Conservation (phyloP, 2,329 filamentous ascomycete species). For the Colletotrichum truncatum region DNA sequence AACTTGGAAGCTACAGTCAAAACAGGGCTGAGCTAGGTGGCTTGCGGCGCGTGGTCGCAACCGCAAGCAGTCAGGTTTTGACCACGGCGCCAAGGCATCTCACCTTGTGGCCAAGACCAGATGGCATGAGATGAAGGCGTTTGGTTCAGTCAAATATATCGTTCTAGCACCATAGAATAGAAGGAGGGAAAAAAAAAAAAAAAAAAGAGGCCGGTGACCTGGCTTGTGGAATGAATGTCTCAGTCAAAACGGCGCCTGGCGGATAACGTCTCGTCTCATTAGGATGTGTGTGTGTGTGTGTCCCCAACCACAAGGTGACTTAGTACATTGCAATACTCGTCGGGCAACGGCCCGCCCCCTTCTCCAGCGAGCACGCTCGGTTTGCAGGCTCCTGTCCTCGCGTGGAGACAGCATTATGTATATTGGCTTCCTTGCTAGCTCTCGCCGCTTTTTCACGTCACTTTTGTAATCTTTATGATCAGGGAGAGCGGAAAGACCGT, state of each 20-base stretch:
- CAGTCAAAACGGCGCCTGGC: conserved; percentile 22
- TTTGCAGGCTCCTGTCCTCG: background rate
- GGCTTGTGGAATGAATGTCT: conserved; percentile 23
- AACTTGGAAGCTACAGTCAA: conserved; percentile 7
- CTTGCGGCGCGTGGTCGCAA: background rate
- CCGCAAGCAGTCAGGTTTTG: conserved; percentile 12
- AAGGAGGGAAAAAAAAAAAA: background rate
- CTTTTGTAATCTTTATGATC: background rate
- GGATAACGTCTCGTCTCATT: conserved; percentile 3
- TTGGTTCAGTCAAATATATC: background rate
- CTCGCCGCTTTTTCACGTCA: background rate
- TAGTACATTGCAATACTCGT: conserved; percentile 3
- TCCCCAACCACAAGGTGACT: no score
- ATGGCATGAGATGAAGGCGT: background rate
- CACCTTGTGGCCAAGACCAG: conserved; percentile 26
- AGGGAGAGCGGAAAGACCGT: background rate
- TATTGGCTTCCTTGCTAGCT: background rate
- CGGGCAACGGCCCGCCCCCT: background rate
- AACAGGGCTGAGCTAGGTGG: background rate
- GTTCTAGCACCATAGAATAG: conserved; percentile 18
- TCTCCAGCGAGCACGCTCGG: background rate
- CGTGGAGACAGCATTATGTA: background rate
- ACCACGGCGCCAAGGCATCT: conserved; percentile 11
- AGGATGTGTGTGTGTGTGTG: background rate
- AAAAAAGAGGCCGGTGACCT: background rate